Conservation (phyloP, 495 filamentous ascomycete genomes). For the Aspergillus egyptiacus region DNA sequence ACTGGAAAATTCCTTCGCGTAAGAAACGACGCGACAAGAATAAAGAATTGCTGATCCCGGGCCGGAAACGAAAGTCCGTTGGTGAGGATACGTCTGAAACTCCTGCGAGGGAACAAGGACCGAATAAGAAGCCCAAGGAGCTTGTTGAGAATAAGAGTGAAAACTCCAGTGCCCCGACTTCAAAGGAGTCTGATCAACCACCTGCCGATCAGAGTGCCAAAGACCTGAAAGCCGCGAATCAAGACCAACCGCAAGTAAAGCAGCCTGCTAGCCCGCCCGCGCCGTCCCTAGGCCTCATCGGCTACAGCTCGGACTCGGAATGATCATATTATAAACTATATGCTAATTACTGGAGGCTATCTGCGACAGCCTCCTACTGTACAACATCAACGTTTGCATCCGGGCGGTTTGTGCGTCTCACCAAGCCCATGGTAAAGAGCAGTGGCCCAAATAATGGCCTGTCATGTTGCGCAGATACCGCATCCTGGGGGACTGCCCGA, state of each 20-base stretch:
- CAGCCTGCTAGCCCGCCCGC: conserved; percentile 14
- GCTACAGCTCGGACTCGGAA: conserved; percentile 42
- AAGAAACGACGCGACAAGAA: conserved; percentile 57
- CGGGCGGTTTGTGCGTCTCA: too few relatives aligned
- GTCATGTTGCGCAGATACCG: too few relatives aligned
- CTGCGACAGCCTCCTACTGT: not conserved
- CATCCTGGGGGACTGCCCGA: too few relatives aligned
- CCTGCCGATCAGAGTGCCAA: conserved; percentile 1
- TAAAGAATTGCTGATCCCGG: conserved; percentile 47
- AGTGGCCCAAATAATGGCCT: too few relatives aligned
- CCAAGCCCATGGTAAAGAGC: too few relatives aligned
- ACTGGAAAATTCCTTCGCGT: conserved; percentile 49
- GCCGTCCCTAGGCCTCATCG: conserved; percentile 32
- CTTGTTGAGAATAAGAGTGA: conserved; percentile 2
- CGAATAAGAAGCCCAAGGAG: conserved; percentile 7
- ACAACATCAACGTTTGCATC: not conserved
- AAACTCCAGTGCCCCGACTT: not conserved
- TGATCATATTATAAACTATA: conserved; percentile 10
- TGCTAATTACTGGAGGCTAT: not conserved
- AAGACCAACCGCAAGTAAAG: conserved; percentile 4
- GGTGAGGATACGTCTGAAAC: conserved; percentile 12
- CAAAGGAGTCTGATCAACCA: not conserved
- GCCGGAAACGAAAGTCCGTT: conserved; percentile 52
- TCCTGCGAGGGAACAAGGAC: conserved; percentile 12
- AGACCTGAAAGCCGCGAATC: conserved; percentile 1